phyloP scores from a whole-genome alignment of 805 yeast genomes.

The Hyphopichia homilentoma region DNA sequence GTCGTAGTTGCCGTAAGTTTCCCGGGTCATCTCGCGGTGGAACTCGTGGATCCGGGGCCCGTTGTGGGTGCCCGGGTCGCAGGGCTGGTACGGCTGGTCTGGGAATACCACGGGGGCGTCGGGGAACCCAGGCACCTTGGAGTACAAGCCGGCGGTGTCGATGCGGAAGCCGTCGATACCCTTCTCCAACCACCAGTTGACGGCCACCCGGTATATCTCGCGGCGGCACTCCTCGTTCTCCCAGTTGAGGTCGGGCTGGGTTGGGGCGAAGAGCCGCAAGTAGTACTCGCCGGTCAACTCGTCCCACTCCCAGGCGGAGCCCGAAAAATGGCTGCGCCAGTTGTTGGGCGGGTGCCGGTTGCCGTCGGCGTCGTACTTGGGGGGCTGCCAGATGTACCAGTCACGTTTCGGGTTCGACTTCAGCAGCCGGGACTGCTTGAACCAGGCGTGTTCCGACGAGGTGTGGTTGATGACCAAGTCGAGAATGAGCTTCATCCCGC shows the following conservation, averaged over 20 bases:
- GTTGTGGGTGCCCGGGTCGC: conserved; percentile 23
- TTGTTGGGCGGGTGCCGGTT: conserved; percentile 48
- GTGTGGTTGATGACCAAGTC: conserved; percentile 55
- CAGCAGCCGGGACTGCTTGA: conserved; percentile 46
- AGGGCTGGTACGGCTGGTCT: conserved; percentile 32
- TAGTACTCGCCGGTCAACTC: conserved; percentile 49
- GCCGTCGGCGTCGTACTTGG: conserved; percentile 39
- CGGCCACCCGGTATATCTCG: conserved; percentile 39
- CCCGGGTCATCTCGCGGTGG: conserved; percentile 42
- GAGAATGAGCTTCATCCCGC: conserved; percentile 45
- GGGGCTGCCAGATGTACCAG: conserved; percentile 52
- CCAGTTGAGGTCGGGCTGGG: conserved; percentile 57
- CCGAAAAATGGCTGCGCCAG: conserved; percentile 47
- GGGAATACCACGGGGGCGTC: conserved; percentile 45
- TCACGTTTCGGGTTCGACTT: conserved; percentile 48
- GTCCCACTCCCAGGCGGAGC: conserved; percentile 51
- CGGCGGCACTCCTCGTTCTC: conserved; percentile 32
- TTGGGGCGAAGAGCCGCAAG: conserved; percentile 43
- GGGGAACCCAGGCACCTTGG: conserved; percentile 38
- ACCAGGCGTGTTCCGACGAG: conserved; percentile 50
- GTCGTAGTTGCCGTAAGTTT: conserved; percentile 39
- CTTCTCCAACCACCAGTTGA: conserved; percentile 46
- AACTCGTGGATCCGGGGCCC: conserved; percentile 53
- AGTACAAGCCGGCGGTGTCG: conserved; percentile 46
- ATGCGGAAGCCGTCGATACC: conserved; percentile 54